Base-by-base conservation (phyloP, 2,329 filamentous ascomycete genomes). In the Polychaeton citri region DNA sequence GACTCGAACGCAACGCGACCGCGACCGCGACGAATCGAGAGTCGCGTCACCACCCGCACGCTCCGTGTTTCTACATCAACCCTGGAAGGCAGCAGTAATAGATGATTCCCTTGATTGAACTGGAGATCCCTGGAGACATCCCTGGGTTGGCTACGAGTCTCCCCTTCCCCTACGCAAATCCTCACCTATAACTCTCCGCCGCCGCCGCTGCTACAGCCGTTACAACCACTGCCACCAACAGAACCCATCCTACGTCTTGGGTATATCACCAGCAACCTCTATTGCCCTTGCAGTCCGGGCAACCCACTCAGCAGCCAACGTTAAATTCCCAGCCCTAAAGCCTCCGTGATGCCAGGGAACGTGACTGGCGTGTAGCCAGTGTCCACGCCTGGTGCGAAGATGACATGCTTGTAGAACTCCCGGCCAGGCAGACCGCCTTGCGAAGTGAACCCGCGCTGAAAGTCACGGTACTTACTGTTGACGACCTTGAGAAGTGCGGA, bases 351-450 rank as follows among this genome's bases (percentile, higher is more conserved):
- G 2, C 72, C 71, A 1, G 74, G 73, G 46, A 74, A 77, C 13
- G 72, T 74, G 3, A 69, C 73, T 2, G 84, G 85, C 0, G 83
- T 66, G 55, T 93, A 93, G 30, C 53, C 54, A 13, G 53, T 58
- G 40, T 57, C 54, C 13, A 65, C 38, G 0, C 65, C 64, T 4
- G 65, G 65, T 6, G 65, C 64, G 38, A 64, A 66, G 15, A 66
- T 56, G 6, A 64, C 52, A 43, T 69, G 56, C 41, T 61, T 61
- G 45, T 60, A 68, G 42, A 63, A 67, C 41, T 62, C 57, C 10
- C 65, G 46, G 2, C 55, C 58, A 0, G 62, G 60, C 21, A 68
- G 42, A 9, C 64, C 65, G n/a, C 63, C 63, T 36, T 66, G 60
- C 15, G 48, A 55, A 3, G 62, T 59, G 39, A 68, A 68, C 0